Evolutionary conservation across 257 asterid genomes (phyloP).

Genomic region (Gentiana straminea): DNA sequence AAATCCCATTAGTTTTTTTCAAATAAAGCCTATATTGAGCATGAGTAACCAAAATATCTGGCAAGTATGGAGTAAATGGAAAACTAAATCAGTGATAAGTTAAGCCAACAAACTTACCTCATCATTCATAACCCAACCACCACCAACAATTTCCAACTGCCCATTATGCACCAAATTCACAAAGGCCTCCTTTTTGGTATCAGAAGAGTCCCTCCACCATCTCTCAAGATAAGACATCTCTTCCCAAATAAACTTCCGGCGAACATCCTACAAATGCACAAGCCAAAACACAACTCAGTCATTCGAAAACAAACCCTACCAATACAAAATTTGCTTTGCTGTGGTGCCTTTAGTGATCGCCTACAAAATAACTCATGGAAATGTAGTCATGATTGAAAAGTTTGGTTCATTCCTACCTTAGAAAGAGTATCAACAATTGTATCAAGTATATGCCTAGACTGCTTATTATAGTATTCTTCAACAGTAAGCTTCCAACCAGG

Average conservation of each 20-base stretch:
- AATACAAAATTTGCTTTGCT: too few relatives aligned
- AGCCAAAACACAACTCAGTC: too few relatives aligned
- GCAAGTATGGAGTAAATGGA: too few relatives aligned
- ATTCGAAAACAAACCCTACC: too few relatives aligned
- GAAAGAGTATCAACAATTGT: conserved; percentile 77
- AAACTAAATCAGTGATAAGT: background rate
- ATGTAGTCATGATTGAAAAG: too few relatives aligned
- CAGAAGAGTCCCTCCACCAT: conserved; percentile 98
- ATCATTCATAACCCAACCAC: conserved; percentile 99
- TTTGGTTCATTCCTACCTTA: conserved; percentile 28
- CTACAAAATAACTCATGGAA: too few relatives aligned
- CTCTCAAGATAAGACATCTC: conserved; percentile 98
- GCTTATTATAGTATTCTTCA: conserved; percentile 84
- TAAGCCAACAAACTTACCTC: conserved; percentile 45
- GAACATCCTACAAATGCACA: conserved; percentile 37
- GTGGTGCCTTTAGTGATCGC: too few relatives aligned
- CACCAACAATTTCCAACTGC: conserved; percentile 96
- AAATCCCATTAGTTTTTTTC: too few relatives aligned
- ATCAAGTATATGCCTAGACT: conserved; percentile 80
- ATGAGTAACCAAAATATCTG: too few relatives aligned
- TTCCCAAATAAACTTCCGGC: conserved; percentile 98
- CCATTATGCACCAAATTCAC: conserved; percentile 70
- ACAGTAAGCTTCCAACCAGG: conserved; percentile 98
- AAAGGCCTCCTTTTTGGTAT: conserved; percentile 54
- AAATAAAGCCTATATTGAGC: too few relatives aligned